Evolutionary conservation across 805 yeast species (phyloP), one percentile per base, ranked within the genome.

Genomic region (Sungouiozyma ichnusensis): DNA sequence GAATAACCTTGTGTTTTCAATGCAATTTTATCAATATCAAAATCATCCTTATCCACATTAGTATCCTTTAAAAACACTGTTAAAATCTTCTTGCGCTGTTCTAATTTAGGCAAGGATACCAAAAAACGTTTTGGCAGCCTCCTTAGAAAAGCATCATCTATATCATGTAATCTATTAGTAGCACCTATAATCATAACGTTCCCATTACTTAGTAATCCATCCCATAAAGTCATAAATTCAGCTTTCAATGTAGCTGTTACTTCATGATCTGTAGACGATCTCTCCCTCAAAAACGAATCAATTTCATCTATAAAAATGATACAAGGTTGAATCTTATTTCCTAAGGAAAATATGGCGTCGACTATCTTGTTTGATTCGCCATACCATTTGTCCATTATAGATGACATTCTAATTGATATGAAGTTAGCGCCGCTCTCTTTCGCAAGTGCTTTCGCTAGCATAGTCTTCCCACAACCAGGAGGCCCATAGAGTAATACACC

Each of bases 171-270:
- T 49, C 98, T 71, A 60, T 90, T 90, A 0, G 98, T 90, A 8
- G 97, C 97, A 2, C 97, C 98, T 53, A 90, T 73, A 2, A 90
- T 86, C 67, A 90, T 66, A 3, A 92, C 74, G 37, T 95, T 71
- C 2, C 95, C 94, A 45, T 79, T 76, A 8, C 83, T 73, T 6
- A 74, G 64, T 27, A 90, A 67, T 0, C 98, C 98, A 61, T 90
- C 98, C 97, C 97, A 90, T 39, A 90, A 66, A 0, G 96, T 86
- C 97, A 90, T 90, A 56, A 90, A 92, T 62, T 90, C 97, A 1
- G 97, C 95, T 63, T 90, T 90, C 47, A 90, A 68, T 74, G 82
- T 81, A 1, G 96, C 85, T 24, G 95, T 87, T n/a, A 85, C 87
- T 63, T 90, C 98, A 64, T 90, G 97, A 63, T 90, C 98, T 38